Evolutionary conservation across 2,329 filamentous ascomycete species (phyloP), one percentile per base, ranked within the genome.

Genomic region (Gremmenia infestans): DNA sequence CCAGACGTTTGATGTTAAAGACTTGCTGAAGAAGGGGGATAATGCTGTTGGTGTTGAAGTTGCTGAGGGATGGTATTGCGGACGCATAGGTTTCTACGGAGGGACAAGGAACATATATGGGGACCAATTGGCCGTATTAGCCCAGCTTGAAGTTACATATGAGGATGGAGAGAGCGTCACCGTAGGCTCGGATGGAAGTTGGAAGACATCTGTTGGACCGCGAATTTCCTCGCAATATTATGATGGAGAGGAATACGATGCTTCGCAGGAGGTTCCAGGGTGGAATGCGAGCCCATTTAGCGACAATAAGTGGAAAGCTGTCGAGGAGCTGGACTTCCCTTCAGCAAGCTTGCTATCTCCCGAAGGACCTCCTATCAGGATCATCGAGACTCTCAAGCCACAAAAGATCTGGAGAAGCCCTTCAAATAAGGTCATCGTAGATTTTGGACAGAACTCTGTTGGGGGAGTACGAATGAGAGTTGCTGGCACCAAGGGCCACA

Each of bases 371-470:
- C 78, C 78, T 1, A 72, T 80, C 0, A 69, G 74, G 14, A 63
- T 67, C 4, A 68, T 67, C 0, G 65, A 74, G 57, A 58, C 57
- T 4, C 7, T 73, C 12, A 63, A 63, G 71, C 71, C 2, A 71
- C 75, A 58, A 66, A 74, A 23, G 56, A 67, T 72, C 36, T 70
- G 71, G 12, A 65, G 59, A 56, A 64, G 73, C 0, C 68, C 71
- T 0, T 73, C 73, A 0, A 75, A 77, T 0, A 78, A 77, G 57
- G 73, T 68, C 0, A 65, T 81, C 2, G 54, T 82, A 35, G 80
- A 84, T 59, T 83, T 83, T 64, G 80, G 80, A 1, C 80, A 84
- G 62, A 83, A 84, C 60, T 68, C 83, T 0, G 80, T 82, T 0
- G 81, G 81, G 1, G 73, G 73, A 60, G 54, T 82, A 1, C 67